Evolutionary conservation across 2,329 filamentous ascomycete species (phyloP), one percentile per base, ranked within the genome.

Genomic region (Immersiporthe knoxdaviesiana): DNA sequence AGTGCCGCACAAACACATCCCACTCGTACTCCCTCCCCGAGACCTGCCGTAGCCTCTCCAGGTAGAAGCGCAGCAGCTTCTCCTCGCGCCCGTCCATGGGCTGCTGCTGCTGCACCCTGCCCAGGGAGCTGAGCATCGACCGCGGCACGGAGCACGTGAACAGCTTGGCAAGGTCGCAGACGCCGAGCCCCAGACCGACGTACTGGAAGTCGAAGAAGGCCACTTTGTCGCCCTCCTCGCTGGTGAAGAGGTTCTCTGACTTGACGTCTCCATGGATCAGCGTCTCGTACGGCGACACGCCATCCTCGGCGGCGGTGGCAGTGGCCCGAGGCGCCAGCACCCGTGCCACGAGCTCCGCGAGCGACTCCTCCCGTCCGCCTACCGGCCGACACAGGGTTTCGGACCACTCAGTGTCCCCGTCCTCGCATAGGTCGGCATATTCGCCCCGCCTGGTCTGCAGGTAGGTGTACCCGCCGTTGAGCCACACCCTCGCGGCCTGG

Each of bases 201-300:
- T 92, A 92, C 73, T 92, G 90, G 68, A 92, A 92, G 75, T 92
- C 90, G 73, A 88, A 91, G 72, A 92, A 89, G 0, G 87, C 88
- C 1, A 89, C 87, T 3, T 79, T 70, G 1, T 84, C 77, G 0
- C 86, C 87, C 0, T 75, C 72, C 0, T 74, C 68, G 0, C 80
- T 87, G 0, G 86, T 87, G 74, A 91, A 91, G 8, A 91, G 81
- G 69, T 92, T 92, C 72, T 91, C 89, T 0, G 87, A 89, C 76
- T 92, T 92, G 65, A 91, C 88, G 68, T 92, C 90, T 10, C 90
- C 90, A 73, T 92, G 90, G 10, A 92, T 86, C 21, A 87, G 82
- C 0, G 88, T 89, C 72, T 90, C 82, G 1, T 71, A 71, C 30
- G 35, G 50, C 32, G 61, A 58, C 11, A 50, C 35, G 10, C 52